A percentile compares a stretch with the other conserved stretches of the same genome.
Conservation (phyloP, 139 green algal species). For the Haematococcus sp. region DNA sequence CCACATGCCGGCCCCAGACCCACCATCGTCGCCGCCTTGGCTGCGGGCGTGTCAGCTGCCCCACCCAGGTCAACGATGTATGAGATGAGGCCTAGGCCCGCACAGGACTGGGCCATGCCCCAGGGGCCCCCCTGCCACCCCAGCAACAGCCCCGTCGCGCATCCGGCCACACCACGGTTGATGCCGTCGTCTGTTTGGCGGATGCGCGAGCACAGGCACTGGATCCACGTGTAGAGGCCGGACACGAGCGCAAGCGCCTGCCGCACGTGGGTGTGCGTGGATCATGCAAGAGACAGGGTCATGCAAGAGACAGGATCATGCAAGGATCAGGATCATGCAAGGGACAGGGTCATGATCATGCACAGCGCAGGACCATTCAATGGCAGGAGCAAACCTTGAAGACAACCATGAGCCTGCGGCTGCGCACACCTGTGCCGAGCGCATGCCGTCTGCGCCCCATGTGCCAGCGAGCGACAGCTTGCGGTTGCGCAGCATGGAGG, state of each 20-base stretch:
- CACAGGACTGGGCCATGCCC: conserved; percentile 37
- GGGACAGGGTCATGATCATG: no score
- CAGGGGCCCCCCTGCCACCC: conserved; percentile 39
- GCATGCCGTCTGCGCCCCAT: conserved; percentile 35
- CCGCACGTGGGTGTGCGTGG: no score
- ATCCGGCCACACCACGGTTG: conserved; percentile 34
- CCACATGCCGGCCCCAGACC: not conserved
- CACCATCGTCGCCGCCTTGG: not conserved
- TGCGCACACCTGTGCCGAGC: conserved; percentile 44
- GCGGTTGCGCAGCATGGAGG: conserved; percentile 24
- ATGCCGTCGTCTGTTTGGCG: conserved; percentile 60
- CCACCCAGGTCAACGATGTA: conserved; percentile 35
- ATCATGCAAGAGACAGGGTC: no score
- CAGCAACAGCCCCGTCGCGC: conserved; percentile 38
- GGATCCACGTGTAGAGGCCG: conserved; percentile 60
- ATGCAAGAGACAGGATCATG: no score
- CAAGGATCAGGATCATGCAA: no score
- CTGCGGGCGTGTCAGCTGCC: not conserved
- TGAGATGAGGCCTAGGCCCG: conserved; percentile 25
- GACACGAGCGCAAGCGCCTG: conserved; percentile 57
- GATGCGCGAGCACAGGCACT: conserved; percentile 61
- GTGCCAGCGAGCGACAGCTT: not conserved
- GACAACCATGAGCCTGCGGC: no score
- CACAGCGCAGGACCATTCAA: no score
- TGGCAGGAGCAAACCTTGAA: no score